phyloP scores from a whole-genome alignment of 148 eudicot species.

The Euryodendron excelsum region DNA sequence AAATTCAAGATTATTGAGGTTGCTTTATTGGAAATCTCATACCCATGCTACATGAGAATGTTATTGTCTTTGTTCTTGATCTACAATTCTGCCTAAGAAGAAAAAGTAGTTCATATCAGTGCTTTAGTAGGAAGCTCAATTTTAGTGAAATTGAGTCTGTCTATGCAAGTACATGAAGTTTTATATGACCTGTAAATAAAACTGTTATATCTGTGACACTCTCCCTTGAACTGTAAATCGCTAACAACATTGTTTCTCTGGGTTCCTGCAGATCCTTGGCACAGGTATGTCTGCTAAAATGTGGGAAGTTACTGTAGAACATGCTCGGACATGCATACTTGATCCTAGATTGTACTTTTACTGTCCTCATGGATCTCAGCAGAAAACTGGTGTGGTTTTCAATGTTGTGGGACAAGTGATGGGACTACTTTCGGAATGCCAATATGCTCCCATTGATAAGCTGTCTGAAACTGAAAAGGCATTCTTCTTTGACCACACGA shows the following conservation, averaged over 20 bases:
- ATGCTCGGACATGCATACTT: conserved; percentile 66
- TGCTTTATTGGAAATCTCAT: neutral
- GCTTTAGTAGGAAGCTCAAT: neutral
- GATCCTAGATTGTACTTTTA: conserved; percentile 55
- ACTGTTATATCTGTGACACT: neutral
- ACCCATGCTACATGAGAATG: neutral
- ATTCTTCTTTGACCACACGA: conserved; percentile 18
- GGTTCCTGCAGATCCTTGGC: conserved; percentile 58
- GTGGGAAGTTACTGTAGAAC: conserved; percentile 75
- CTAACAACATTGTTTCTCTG: neutral
- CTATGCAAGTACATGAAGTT: neutral
- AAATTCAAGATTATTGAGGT: neutral
- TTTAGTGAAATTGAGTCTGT: neutral
- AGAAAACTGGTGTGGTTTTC: conserved; percentile 66
- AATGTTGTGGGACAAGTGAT: conserved; percentile 69
- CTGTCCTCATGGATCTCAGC: conserved; percentile 42
- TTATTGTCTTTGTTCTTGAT: neutral
- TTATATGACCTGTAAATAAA: neutral
- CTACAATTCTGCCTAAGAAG: too few relatives aligned
- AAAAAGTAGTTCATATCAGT: neutral
- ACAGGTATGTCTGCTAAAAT: conserved; percentile 77
- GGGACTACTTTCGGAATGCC: conserved; percentile 63
- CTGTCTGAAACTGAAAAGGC: conserved; percentile 78
- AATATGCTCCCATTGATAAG: conserved; percentile 49
- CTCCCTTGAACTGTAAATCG: neutral